Conservation (phyloP, 106 monocot genomes). For the Dactylorhiza incarnata region DNA sequence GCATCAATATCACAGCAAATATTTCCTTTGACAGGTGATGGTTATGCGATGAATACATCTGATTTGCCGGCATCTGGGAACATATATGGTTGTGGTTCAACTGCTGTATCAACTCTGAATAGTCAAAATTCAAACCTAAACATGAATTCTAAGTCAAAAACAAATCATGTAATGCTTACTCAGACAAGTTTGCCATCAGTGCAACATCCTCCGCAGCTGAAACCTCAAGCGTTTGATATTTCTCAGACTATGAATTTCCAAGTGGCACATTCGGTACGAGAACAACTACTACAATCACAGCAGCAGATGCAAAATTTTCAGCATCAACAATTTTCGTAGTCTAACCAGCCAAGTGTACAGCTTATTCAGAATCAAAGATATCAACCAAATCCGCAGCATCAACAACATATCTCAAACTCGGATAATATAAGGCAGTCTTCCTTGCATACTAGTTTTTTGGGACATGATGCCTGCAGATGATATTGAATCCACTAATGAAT, state of each 20-base stretch:
- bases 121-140: conserved; percentile 37
- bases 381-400: conserved; percentile 28
- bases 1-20: conserved; percentile 42
- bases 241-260: conserved; percentile 72
- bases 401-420: conserved; percentile 31
- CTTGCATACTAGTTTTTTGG: conserved; percentile 27
- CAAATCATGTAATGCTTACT: conserved; percentile 17
- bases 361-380: conserved; percentile 33
- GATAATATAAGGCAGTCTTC: conserved; percentile 29
- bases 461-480: conserved; percentile 33
- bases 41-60: conserved; percentile 32
- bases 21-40: conserved; percentile 42
- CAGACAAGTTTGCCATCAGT: conserved; percentile 42
- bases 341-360: conserved; percentile 36
- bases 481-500: conserved; percentile 29
- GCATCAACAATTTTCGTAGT: conserved; percentile 41
- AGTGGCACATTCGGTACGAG: conserved; percentile 28
- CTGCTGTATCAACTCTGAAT: conserved; percentile 35
- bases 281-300: conserved; percentile 37
- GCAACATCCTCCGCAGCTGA: conserved; percentile 31
- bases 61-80: conserved; percentile 43
- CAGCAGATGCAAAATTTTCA: conserved; percentile 49
- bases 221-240: conserved; percentile 42
- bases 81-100: conserved; percentile 37
- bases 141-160: conserved; percentile 45